These are phyloP conservation scores for Sclerotinia trifoliorum DNA, from an alignment of 2,329 filamentous ascomycete genomes.

Conservation along the genomic window DNA sequence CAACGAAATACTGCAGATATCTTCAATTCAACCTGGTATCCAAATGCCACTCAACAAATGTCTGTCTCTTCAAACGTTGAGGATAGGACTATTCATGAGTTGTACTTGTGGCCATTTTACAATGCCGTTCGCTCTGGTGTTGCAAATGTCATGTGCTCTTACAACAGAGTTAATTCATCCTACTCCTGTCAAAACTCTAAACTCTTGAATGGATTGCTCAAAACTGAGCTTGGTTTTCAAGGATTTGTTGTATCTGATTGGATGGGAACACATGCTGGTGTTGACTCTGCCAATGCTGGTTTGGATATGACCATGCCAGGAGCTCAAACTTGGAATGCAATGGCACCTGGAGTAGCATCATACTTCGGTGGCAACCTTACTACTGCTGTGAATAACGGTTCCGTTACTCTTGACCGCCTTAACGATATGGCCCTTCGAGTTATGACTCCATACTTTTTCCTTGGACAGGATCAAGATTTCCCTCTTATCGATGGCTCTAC, in stretches of 20 bases:
- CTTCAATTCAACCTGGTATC: slow-evolving; percentile 5
- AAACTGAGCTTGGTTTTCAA: slow-evolving; percentile 51
- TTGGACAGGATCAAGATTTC: slow-evolving; percentile 51
- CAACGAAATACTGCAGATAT: slow-evolving; percentile 35
- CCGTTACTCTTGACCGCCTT: slow-evolving; percentile 43
- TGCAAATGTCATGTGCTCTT: slow-evolving; percentile 69
- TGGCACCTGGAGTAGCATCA: slow-evolving; percentile 14
- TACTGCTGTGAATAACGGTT: slow-evolving; percentile 50
- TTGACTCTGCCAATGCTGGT: slow-evolving; percentile 58
- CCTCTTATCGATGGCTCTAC: slow-evolving; percentile 38
- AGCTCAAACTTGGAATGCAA: slow-evolving; percentile 34
- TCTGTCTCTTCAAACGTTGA: slow-evolving; percentile 67
- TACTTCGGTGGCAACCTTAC: slow-evolving; percentile 31
- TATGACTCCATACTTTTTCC: slow-evolving; percentile 55
- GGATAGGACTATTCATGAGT: slow-evolving; percentile 69
- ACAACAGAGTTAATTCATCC: slow-evolving; percentile 49
- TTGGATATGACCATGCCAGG: slow-evolving; percentile 69
- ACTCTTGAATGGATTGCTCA: slow-evolving; percentile 49
- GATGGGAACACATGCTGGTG: slow-evolving; percentile 58
- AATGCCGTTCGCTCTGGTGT: slow-evolving; percentile 77
- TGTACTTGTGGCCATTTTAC: slow-evolving; percentile 84
- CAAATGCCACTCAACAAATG: slow-evolving; percentile 41
- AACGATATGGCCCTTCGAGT: slow-evolving; percentile 50
- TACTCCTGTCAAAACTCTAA: slow-evolving; percentile 52
- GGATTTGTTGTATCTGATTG: slow-evolving; percentile 66